Evolutionary conservation across 495 filamentous ascomycete species (phyloP).

Genomic region (Hyaloscypha hepaticicola): DNA sequence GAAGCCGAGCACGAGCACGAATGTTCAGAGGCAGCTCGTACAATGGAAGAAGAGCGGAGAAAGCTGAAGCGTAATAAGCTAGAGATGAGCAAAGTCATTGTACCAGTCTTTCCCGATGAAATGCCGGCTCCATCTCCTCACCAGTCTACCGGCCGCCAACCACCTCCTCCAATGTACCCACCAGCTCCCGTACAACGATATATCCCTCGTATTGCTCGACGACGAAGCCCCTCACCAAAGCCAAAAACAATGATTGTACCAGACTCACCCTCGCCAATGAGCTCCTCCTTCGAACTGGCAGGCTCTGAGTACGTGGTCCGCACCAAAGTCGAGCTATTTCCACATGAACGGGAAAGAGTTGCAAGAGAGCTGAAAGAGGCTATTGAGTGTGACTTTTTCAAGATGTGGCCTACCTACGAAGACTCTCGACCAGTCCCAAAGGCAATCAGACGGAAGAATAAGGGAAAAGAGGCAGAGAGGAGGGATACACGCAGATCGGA

Average conservation of each 20-base stretch:
- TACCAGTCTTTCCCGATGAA: background rate
- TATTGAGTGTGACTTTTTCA: background rate
- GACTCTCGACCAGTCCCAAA: background rate
- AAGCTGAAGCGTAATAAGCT: background rate
- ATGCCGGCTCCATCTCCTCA: background rate
- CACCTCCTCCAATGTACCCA: too few species aligned
- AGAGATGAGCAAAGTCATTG: background rate
- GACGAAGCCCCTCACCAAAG: background rate
- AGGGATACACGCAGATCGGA: too few species aligned
- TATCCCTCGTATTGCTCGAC: too few species aligned
- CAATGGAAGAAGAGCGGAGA: background rate
- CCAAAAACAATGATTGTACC: background rate
- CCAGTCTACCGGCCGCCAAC: background rate
- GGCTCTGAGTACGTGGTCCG: background rate
- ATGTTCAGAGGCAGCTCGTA: background rate
- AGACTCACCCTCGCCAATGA: background rate
- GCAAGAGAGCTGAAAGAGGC: background rate
- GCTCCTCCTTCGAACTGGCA: background rate
- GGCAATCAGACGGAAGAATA: too few species aligned
- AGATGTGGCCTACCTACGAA: slow-evolving; percentile 1
- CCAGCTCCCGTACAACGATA: too few species aligned
- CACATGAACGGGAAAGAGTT: background rate
- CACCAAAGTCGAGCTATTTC: background rate
- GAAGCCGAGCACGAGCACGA: background rate
- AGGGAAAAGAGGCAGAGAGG: background rate